Conservation (phyloP, 1,139 yeast species). For the Keqinozyma sinolaborantium region DNA sequence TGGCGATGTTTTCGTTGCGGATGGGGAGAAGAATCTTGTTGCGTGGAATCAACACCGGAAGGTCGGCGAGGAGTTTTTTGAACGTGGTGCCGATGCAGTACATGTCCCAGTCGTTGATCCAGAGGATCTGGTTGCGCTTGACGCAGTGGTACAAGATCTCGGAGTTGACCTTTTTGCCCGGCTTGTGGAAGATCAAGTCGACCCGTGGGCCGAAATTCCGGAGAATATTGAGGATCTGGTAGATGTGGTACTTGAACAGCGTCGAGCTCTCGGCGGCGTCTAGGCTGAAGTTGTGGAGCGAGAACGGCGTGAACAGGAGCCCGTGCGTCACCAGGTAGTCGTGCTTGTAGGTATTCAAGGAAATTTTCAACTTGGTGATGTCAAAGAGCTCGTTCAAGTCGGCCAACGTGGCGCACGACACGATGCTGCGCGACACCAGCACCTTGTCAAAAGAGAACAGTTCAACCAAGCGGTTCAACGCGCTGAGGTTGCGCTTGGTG, state of each 20-base stretch:
- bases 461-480: slow-evolving; percentile 27
- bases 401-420: slow-evolving; percentile 50
- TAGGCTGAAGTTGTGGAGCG: not conserved
- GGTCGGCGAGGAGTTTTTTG: slow-evolving; percentile 43
- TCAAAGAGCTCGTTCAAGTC: slow-evolving; percentile 66
- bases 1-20: slow-evolving; percentile 37
- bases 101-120: slow-evolving; percentile 63
- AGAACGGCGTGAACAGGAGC: slow-evolving; percentile 1
- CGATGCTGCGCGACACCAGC: slow-evolving; percentile 6
- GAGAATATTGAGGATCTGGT: slow-evolving; percentile 45
- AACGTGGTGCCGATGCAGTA: slow-evolving; percentile 55
- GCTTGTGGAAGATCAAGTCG: slow-evolving; percentile 53
- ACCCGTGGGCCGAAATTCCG: slow-evolving; percentile 39
- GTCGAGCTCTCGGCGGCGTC: slow-evolving; percentile 16
- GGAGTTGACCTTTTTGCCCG: slow-evolving; percentile 52
- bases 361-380: slow-evolving; percentile 71
- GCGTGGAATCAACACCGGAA: slow-evolving; percentile 42
- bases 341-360: slow-evolving; percentile 63
- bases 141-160: slow-evolving; percentile 51
- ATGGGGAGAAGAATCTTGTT: slow-evolving; percentile 45
- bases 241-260: slow-evolving; percentile 38
- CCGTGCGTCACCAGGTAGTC: slow-evolving; percentile 26
- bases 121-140: slow-evolving; percentile 49
- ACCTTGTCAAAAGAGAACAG: slow-evolving; percentile 17
- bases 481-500: slow-evolving; percentile 29